A percentile compares a stretch with the other conserved stretches of the same genome.
phyloP scores from a whole-genome alignment of 2,329 filamentous ascomycete genomes.

The Penicillium sp. region DNA sequence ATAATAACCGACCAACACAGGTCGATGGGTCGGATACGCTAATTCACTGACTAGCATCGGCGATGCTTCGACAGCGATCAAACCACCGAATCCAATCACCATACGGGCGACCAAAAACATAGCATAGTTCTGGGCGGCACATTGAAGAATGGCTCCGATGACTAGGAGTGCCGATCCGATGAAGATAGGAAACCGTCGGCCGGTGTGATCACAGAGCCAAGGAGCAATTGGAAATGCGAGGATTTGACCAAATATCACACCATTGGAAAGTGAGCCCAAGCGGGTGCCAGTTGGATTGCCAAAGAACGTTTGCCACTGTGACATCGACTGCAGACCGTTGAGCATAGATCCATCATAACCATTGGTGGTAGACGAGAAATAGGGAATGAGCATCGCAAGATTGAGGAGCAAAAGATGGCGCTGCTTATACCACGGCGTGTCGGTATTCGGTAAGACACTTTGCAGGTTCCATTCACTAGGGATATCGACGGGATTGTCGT shows the following conservation, averaged over 20 bases:
- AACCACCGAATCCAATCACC: conserved; percentile 36
- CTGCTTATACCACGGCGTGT: not conserved
- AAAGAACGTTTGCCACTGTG: not conserved
- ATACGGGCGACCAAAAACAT: conserved; percentile 37
- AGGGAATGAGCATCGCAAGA: not conserved
- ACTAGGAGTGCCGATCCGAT: not conserved
- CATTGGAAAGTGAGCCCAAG: not conserved
- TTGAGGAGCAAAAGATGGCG: not conserved
- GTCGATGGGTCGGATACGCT: conserved; percentile 41
- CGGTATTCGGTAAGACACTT: not conserved
- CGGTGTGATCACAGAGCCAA: not conserved
- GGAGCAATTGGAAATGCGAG: not conserved
- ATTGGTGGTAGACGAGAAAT: not conserved
- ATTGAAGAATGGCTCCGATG: conserved; percentile 15
- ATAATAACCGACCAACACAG: conserved; percentile 32
- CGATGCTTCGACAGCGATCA: conserved; percentile 30
- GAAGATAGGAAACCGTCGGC: not conserved
- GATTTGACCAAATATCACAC: not conserved
- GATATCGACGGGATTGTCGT: too few species aligned
- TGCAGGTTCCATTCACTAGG: not conserved
- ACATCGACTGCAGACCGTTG: not conserved
- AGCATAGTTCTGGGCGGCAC: conserved; percentile 22
- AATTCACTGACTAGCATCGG: conserved; percentile 45
- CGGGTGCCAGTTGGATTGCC: not conserved
- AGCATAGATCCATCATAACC: not conserved